Percentiles rank a stretch among this genome's conserved stretches.
Conservation (phyloP, 1,284 basidiomycete species). For the Mycosarcoma mackinlayi region DNA sequence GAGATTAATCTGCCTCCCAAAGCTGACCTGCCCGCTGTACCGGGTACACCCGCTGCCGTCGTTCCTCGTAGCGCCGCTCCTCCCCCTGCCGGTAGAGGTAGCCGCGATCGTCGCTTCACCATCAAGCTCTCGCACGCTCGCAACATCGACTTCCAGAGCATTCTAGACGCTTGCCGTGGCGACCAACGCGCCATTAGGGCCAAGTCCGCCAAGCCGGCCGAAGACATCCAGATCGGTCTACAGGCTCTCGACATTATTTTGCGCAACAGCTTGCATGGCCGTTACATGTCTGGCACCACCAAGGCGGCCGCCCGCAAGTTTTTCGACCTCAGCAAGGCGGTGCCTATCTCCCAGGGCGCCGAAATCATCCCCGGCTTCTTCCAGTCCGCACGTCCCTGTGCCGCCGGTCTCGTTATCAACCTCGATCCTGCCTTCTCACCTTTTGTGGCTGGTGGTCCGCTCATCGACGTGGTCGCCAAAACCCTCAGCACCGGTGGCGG, state of each 20-base stretch:
- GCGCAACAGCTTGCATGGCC: conserved; percentile 13
- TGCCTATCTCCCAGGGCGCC: conserved; percentile 46
- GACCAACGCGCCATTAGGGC: conserved; percentile 42
- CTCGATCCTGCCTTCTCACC: conserved; percentile 56
- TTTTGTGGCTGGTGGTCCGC: conserved; percentile 43
- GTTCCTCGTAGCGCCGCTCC: conserved; percentile 19
- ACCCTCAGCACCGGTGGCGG: conserved; percentile 38
- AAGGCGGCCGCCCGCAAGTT: conserved; percentile 48
- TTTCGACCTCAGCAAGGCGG: conserved; percentile 35
- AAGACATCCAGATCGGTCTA: conserved; percentile 25
- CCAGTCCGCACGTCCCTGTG: conserved; percentile 53
- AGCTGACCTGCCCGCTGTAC: conserved; percentile 13
- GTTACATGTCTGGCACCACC: conserved; percentile 30
- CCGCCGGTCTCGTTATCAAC: conserved; percentile 55
- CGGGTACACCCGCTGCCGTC: conserved; percentile 18
- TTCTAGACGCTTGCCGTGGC: conserved; percentile 35
- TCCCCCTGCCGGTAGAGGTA: conserved; percentile 5
- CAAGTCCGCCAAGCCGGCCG: conserved; percentile 30
- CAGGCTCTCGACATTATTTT: conserved; percentile 50
- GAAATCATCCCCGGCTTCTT: conserved; percentile 56
- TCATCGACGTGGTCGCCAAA: conserved; percentile 43
- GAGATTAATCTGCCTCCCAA: conserved; percentile 40
- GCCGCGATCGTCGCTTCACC: conserved; percentile 25
- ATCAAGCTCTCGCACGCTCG: conserved; percentile 34
- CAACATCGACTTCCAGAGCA: conserved; percentile 26